Conservation (phyloP, 2,329 filamentous ascomycete genomes). For the Amauroascus verrucosus region DNA sequence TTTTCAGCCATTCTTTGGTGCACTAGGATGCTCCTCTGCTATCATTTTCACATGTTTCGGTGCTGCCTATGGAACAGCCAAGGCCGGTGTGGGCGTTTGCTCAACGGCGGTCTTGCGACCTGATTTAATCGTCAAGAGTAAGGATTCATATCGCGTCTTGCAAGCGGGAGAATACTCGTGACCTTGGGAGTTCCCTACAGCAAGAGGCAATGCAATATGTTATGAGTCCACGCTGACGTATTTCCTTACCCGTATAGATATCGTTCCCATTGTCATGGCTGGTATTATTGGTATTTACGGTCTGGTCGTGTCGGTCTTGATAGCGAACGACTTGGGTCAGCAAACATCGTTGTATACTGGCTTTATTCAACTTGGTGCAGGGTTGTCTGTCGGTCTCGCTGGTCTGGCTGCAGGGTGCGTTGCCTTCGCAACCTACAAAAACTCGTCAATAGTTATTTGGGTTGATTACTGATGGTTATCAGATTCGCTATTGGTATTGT, state of each 20-base stretch:
- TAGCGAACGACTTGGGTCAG: slow-evolving; percentile 69
- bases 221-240: slow-evolving; percentile 11
- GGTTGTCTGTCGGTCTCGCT: slow-evolving; percentile 69
- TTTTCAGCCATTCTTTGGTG: slow-evolving; percentile 80
- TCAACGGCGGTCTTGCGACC: slow-evolving; percentile 97
- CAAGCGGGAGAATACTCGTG: too few species aligned
- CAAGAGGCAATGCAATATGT: too few species aligned
- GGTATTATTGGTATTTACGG: slow-evolving; percentile 99
- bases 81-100: slow-evolving; percentile 97
- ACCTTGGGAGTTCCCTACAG: too few species aligned
- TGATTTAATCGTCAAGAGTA: slow-evolving; percentile 99
- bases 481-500: slow-evolving; percentile 79
- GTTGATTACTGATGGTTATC: neutral
- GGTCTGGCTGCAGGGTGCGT: slow-evolving; percentile 62
- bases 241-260: slow-evolving; percentile 51
- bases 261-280: slow-evolving; percentile 99
- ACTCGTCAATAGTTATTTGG: neutral
- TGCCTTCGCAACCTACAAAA: neutral
- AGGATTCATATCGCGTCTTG: slow-evolving; percentile 33
- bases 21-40: slow-evolving; percentile 89
- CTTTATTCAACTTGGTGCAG: slow-evolving; percentile 77
- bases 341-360: slow-evolving; percentile 64
- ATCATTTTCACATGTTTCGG: slow-evolving; percentile 96
- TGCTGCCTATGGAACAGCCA: slow-evolving; percentile 96
- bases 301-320: slow-evolving; percentile 76